Percentiles rank a stretch among this genome's conserved stretches.
These are phyloP conservation scores for Parascedosporium putredinis DNA, from an alignment of 2,329 filamentous ascomycete genomes.

Conservation along the genomic window DNA sequence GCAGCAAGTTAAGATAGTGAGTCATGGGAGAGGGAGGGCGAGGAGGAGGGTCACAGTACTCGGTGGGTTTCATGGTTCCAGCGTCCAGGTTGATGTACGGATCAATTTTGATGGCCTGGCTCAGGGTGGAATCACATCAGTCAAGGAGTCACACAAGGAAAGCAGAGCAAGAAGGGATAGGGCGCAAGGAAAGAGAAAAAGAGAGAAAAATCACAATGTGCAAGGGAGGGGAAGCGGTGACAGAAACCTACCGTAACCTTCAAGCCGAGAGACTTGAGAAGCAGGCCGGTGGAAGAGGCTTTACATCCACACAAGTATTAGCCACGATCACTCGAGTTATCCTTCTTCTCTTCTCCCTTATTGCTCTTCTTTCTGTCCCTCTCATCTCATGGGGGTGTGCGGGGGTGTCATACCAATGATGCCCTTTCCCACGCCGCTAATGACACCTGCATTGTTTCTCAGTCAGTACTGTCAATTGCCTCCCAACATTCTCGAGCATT, in stretches of 20 bases:
- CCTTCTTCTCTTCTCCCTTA: too few relatives aligned
- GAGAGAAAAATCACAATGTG: conserved; percentile 35
- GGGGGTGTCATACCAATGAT: conserved; percentile 15
- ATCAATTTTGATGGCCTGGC: conserved; percentile 35
- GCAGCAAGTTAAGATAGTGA: neutral
- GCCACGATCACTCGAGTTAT: too few relatives aligned
- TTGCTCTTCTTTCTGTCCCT: too few relatives aligned
- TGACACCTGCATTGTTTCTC: conserved; percentile 22
- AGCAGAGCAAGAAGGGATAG: conserved; percentile 58
- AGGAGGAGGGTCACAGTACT: conserved; percentile 16
- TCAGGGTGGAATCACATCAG: conserved; percentile 30
- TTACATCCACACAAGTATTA: conserved; percentile 16
- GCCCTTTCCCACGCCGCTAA: conserved; percentile 37
- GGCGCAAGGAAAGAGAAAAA: conserved; percentile 66
- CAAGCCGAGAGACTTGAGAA: conserved; percentile 61
- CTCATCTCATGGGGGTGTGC: too few relatives aligned
- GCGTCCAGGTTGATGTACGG: conserved; percentile 33
- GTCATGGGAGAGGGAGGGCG: neutral
- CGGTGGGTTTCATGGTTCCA: conserved; percentile 25
- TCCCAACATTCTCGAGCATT: too few relatives aligned
- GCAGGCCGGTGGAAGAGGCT: conserved; percentile 58
- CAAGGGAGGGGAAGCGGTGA: conserved; percentile 9
- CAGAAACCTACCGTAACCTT: conserved; percentile 50
- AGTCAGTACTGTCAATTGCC: conserved; percentile 13
- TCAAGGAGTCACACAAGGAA: neutral